Evolutionary conservation across 768 basidiomycete species (phyloP), one percentile per base, ranked within the genome.

Genomic region (Trametes punicea): DNA sequence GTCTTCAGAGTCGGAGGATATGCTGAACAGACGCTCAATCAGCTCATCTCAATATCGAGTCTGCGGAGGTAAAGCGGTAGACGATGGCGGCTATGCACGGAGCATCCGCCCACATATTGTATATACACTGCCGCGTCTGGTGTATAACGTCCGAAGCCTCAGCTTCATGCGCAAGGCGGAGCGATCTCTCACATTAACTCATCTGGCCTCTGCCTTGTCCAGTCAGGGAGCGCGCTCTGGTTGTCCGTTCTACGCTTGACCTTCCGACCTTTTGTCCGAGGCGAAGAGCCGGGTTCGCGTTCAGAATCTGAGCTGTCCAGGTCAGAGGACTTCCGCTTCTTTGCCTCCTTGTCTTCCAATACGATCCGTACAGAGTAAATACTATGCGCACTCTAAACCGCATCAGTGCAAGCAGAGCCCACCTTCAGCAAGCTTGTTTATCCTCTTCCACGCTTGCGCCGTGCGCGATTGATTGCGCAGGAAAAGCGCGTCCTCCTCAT

Each of bases 401-500:
- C 40, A 47, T 20, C 18, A 33, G 30, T n/a, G 21, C 20, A 42
- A 10, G 26, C 9, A 23, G 9, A 41, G 48, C 75, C 48, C 59
- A 88, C 89, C 78, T 68, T 81, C 81, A 41, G 76, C 77, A 13
- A 78, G 69, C 65, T 80, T 72, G 23, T 83, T 78, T 38, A 91
- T 67, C 55, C 76, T 77, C 65, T 75, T 80, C 85, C 88, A 89
- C 3, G 77, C 73, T 48, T 77, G 71, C 4, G 74, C 66, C 4
- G 81, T 80, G 47, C 87, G 75, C 56, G 78, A 78, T 40, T 71
- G 74, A 66, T 90, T 92, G 46, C 80, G 80, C 64, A 90, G 79
- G 62, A 90, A 91, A 68, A 81, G 74, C 15, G 80, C 81, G 67
- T 91, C 88, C 46, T 81, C 81, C 55, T 89, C 85, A 10, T 79